Percentiles rank a stretch among this genome's conserved stretches.
phyloP scores from a whole-genome alignment of 2,329 filamentous ascomycete genomes.

The Talaromyces pinophilus region DNA sequence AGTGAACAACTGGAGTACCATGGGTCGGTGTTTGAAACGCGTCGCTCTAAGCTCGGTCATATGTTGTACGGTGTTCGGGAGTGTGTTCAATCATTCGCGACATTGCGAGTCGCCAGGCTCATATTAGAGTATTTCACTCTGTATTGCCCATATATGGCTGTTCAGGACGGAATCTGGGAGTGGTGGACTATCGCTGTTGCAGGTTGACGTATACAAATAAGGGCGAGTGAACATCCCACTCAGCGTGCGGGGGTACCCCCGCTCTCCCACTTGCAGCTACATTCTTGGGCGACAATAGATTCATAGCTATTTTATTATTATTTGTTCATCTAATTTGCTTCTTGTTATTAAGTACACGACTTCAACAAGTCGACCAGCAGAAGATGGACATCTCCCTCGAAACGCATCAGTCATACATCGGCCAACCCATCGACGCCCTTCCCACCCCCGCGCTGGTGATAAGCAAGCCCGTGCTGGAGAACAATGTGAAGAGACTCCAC shows the following conservation, averaged over 20 bases:
- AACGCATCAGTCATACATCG: constrained; percentile 41
- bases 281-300: neutral
- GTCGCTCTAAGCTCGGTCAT: too few relatives aligned
- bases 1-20: too few relatives aligned
- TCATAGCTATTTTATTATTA: neutral
- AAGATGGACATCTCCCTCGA: constrained; percentile 36
- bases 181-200: neutral
- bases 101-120: too few relatives aligned
- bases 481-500: constrained; percentile 41
- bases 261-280: neutral
- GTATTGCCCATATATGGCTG: neutral
- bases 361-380: neutral
- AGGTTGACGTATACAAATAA: neutral
- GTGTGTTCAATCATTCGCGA: too few relatives aligned
- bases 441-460: constrained; percentile 46
- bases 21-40: too few relatives aligned
- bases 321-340: neutral
- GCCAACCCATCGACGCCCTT: constrained; percentile 37
- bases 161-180: neutral
- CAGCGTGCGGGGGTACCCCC: neutral
- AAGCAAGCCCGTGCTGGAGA: constrained; percentile 41
- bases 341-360: neutral
- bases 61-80: too few relatives aligned
- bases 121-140: neutral
- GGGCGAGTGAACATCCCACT: neutral